These are phyloP conservation scores for Plasmodium blacklocki DNA, from an alignment of 169 alveolate genomes.

Conservation along the genomic window DNA sequence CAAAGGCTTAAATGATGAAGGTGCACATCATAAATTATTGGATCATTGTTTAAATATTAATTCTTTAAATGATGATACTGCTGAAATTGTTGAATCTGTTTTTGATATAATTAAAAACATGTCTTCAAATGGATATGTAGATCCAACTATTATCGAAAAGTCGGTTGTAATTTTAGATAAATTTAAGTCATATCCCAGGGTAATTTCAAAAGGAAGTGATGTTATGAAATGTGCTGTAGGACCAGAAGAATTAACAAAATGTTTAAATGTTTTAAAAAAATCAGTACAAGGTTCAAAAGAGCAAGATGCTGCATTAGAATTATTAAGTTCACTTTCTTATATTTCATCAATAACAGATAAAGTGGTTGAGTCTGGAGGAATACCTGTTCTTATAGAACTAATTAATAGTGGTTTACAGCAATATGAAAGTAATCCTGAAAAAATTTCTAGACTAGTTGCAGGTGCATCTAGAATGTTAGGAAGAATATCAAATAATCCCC, in stretches of 20 bases:
- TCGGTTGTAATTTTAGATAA: conserved; percentile 80
- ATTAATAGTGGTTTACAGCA: conserved; percentile 89
- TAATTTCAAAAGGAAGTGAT: conserved; percentile 90
- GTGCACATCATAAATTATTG: conserved; percentile 76
- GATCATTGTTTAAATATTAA: conserved; percentile 66
- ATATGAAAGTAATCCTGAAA: conserved; percentile 86
- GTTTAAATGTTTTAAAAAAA: conserved; percentile 88
- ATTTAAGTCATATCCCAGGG: conserved; percentile 80
- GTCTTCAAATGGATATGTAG: conserved; percentile 71
- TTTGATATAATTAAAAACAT: conserved; percentile 65
- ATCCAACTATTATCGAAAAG: conserved; percentile 67
- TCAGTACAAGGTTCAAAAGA: conserved; percentile 89
- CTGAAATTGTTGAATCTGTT: conserved; percentile 56
- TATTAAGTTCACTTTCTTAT: conserved; percentile 92
- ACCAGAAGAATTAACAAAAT: conserved; percentile 89
- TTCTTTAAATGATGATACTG: conserved; percentile 69
- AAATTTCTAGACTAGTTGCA: conserved; percentile 86
- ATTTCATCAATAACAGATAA: conserved; percentile 92
- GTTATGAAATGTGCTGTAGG: conserved; percentile 90
- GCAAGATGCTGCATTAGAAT: conserved; percentile 91
- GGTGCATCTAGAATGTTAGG: conserved; percentile 93
- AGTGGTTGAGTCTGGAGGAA: conserved; percentile 92
- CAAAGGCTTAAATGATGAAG: conserved; percentile 78
- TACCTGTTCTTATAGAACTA: conserved; percentile 90
- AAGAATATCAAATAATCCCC: conserved; percentile 88